phyloP scores from a whole-genome alignment of 805 yeast species.

The Candida pini region DNA sequence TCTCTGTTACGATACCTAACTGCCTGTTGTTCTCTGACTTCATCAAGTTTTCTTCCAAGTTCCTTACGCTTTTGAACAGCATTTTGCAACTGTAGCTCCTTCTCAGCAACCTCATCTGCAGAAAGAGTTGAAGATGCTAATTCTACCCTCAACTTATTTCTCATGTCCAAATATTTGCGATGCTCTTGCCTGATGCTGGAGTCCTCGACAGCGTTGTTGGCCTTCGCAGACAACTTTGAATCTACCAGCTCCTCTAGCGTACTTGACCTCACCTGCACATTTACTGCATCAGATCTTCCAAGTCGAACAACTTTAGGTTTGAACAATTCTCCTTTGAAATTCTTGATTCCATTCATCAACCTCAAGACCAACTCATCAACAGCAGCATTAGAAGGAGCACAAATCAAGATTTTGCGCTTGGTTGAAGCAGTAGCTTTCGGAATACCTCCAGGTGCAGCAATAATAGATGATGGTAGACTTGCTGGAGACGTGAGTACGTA shows the following conservation, averaged over 20 bases:
- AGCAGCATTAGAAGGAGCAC: slow-evolving; percentile 99
- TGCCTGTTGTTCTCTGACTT: slow-evolving; percentile 67
- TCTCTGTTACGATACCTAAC: slow-evolving; percentile 71
- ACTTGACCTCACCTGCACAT: slow-evolving; percentile 71
- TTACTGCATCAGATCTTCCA: slow-evolving; percentile 86
- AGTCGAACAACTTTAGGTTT: slow-evolving; percentile 73
- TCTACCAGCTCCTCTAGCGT: slow-evolving; percentile 87
- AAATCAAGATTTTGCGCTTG: slow-evolving; percentile 64
- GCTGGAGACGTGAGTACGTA: slow-evolving; percentile 46
- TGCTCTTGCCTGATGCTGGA: slow-evolving; percentile 44
- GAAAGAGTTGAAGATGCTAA: slow-evolving; percentile 22
- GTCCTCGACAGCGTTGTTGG: slow-evolving; percentile 35
- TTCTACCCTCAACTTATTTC: slow-evolving; percentile 48
- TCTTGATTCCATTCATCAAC: slow-evolving; percentile 63
- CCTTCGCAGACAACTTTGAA: slow-evolving; percentile 38
- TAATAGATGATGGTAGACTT: slow-evolving; percentile 3
- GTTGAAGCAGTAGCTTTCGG: slow-evolving; percentile 2
- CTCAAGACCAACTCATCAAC: slow-evolving; percentile 92
- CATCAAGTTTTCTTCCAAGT: slow-evolving; percentile 69
- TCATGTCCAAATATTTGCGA: slow-evolving; percentile 46
- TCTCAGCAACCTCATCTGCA: slow-evolving; percentile 39
- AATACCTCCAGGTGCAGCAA: slow-evolving; percentile 9
- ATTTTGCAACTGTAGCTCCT: slow-evolving; percentile 48
- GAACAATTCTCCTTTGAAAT: slow-evolving; percentile 46
- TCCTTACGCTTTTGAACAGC: slow-evolving; percentile 60